Base-by-base conservation (phyloP, 495 filamentous ascomycete genomes). In the Pseudevernia furfuracea region DNA sequence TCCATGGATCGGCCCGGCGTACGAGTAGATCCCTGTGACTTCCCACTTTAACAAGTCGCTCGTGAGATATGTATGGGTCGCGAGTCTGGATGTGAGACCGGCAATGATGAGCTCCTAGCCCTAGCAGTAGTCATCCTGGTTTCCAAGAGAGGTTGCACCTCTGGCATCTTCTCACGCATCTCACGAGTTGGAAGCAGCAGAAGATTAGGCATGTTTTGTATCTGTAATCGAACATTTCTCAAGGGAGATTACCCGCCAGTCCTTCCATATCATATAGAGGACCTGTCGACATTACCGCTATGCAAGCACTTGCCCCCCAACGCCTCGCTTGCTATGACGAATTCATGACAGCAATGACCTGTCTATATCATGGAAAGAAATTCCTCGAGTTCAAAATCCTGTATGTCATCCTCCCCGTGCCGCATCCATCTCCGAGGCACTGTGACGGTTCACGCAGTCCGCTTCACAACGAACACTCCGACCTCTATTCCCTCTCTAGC, bases 401-500 rank as follows among this genome's bases (percentile, higher is more conserved):
- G n/a, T 6, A 7, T 28, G 8, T 19, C 15, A 8, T 25, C 23
- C 25, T 23, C 25, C n/a, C 38, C 34, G 0, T 52, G 8, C 28
- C 39, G 23, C 14, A 5, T 28, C 32, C 12, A 23, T 17, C n/a
- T 37, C 30, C 41, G 14, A 15, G 19, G 32, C 59, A 2, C 21
- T 8, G 30, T 21, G n/a, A 17, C 39, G 21, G 4, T 14, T 66
- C 61, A 70, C 11, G 59, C 37, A 46, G 76, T 76, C 62, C 81
- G 77, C 62, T 81, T 79, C 65, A 88, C 80, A 60, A 88, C 80
- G 61, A 86, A 88, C 41, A 88, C 78, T 6, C 85, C 85, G 44
- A 88, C 75, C 67, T 88, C 85, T 39, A 88, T 75, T 0, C 79
- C 82, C 52, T 80, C 79, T 9, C 69, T 75, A 60, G 74, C 79